A percentile compares a stretch with the other conserved stretches of the same genome.
These are phyloP conservation scores for Cystobasidium slooffiae DNA, from an alignment of 1,284 basidiomycete genomes.

Conservation along the genomic window DNA sequence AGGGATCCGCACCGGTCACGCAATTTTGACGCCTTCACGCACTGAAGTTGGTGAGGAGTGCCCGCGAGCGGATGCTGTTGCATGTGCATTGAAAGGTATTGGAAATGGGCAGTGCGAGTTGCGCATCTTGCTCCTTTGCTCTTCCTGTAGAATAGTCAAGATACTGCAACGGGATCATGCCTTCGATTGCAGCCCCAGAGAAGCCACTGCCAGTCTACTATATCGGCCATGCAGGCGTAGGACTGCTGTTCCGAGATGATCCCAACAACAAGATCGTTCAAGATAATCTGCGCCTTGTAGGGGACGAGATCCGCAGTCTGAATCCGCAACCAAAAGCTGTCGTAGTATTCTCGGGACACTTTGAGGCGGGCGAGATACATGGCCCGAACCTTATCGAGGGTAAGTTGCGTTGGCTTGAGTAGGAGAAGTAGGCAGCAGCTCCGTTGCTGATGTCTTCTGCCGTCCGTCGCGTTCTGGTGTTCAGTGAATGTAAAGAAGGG, in stretches of 20 bases:
- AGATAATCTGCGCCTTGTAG: constrained; percentile 4
- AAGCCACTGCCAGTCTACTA: constrained; percentile 9
- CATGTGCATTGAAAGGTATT: no score
- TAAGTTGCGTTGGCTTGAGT: neutral
- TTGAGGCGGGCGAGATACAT: constrained; percentile 25
- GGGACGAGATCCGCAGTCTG: constrained; percentile 8
- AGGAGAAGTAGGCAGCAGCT: neutral
- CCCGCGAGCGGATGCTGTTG: no score
- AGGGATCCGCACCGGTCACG: no score
- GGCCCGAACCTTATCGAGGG: constrained; percentile 18
- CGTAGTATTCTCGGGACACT: constrained; percentile 3
- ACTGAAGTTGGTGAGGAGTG: no score
- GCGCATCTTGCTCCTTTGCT: no score
- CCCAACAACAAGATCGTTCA: constrained; percentile 18
- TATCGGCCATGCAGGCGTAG: constrained; percentile 18
- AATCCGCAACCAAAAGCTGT: constrained; percentile 9
- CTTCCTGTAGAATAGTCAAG: no score
- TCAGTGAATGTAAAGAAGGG: constrained; percentile 6
- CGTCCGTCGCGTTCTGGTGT: neutral
- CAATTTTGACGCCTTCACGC: no score
- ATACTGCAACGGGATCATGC: neutral
- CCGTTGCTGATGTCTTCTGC: neutral
- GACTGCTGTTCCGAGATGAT: constrained; percentile 26
- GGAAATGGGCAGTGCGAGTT: no score
- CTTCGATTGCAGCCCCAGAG: neutral